Conservation (phyloP, 306 rosid genomes). For the Vigna trinervia region DNA sequence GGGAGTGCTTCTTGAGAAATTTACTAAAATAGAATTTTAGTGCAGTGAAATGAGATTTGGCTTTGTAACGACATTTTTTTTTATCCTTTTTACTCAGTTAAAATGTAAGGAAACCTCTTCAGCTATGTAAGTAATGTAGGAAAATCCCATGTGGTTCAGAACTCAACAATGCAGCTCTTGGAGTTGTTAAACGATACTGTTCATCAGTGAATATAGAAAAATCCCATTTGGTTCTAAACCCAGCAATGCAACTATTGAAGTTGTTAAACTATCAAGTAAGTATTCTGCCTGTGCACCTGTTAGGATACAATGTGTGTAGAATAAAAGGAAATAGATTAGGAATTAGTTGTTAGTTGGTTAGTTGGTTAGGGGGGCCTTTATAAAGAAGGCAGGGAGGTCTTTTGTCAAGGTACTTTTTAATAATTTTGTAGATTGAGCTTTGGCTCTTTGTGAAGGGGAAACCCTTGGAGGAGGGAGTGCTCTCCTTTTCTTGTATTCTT, state of each 20-base stretch:
- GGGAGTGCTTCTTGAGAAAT: background rate
- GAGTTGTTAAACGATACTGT: background rate
- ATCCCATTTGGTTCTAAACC: background rate
- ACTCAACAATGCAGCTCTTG: background rate
- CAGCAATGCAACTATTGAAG: background rate
- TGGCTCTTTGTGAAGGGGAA: too few relatives aligned
- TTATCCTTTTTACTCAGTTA: background rate
- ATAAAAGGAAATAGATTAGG: too few relatives aligned
- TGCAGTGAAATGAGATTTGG: slow-evolving; percentile 5
- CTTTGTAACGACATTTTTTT: background rate
- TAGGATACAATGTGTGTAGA: too few relatives aligned
- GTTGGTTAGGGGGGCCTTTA: too few relatives aligned
- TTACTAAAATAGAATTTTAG: background rate
- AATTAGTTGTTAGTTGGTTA: too few relatives aligned
- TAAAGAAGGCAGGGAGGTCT: too few relatives aligned
- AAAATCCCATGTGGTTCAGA: background rate
- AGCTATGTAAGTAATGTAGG: background rate
- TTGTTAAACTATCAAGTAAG: background rate
- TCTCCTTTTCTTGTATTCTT: too few relatives aligned
- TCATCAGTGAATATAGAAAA: background rate
- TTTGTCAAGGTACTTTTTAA: too few relatives aligned
- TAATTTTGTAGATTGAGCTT: too few relatives aligned
- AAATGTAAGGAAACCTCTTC: background rate
- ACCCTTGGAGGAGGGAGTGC: too few relatives aligned
- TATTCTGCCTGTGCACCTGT: background rate